A percentile compares a stretch with the other conserved stretches of the same genome.
Evolutionary conservation across 2,329 filamentous ascomycete genomes (phyloP).

Genomic region (Epichloe typhina): DNA sequence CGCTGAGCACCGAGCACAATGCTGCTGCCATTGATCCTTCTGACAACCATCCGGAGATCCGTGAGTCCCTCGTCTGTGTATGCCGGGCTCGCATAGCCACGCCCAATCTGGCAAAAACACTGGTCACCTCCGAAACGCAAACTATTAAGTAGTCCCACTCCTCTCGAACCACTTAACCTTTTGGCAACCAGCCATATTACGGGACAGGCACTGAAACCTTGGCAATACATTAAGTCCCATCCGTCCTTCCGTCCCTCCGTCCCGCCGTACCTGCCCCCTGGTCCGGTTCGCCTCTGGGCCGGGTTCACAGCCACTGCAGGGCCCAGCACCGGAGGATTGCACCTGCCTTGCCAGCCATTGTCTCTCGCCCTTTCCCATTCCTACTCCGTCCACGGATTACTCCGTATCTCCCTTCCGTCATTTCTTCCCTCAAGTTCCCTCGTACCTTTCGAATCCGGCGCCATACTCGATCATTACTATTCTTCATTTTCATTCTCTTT

Average conservation of each 20-base stretch:
- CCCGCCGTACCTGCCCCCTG: background rate
- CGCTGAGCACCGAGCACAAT: background rate
- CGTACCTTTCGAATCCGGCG: background rate
- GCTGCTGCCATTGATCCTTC: background rate
- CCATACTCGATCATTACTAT: background rate
- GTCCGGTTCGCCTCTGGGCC: background rate
- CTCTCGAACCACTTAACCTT: background rate
- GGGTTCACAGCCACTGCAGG: background rate
- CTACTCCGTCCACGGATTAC: background rate
- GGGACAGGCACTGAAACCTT: background rate
- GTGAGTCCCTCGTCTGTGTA: background rate
- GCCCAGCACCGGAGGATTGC: background rate
- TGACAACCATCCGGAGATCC: too few species aligned
- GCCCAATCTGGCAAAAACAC: background rate
- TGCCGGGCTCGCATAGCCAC: background rate
- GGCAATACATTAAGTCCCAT: background rate
- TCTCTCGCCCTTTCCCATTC: background rate
- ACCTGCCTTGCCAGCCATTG: background rate
- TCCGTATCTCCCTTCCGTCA: background rate
- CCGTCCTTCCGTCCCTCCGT: background rate
- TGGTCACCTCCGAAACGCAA: background rate
- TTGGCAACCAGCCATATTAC: background rate
- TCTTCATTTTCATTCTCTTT: background rate
- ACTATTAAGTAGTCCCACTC: background rate
- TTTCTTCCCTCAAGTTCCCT: background rate